These are phyloP conservation scores for Mycosphaerella sp. DNA, from an alignment of 2,329 filamentous ascomycete species.

Conservation along the genomic window DNA sequence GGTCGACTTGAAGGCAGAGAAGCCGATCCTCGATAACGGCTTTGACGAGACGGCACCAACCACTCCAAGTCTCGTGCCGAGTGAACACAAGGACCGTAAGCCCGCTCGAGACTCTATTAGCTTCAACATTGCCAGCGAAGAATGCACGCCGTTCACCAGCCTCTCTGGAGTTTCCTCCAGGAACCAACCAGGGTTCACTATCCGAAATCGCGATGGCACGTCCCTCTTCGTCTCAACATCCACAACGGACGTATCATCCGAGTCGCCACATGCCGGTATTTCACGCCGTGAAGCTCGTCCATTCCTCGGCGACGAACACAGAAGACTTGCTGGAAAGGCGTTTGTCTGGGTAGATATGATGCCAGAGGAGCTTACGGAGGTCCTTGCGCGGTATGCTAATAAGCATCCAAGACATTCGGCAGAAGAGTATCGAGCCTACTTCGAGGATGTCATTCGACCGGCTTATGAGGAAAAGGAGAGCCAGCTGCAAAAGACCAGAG, in stretches of 20 bases:
- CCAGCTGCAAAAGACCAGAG: conserved; percentile 2
- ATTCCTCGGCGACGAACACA: conserved; percentile 18
- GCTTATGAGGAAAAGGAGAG: conserved; percentile 15
- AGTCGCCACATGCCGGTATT: background rate
- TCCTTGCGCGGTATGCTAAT: conserved; percentile 17
- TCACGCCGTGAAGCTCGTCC: background rate
- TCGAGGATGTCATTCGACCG: conserved; percentile 21
- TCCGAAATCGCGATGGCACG: conserved; percentile 9
- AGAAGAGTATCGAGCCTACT: conserved; percentile 22
- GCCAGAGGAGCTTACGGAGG: conserved; percentile 10
- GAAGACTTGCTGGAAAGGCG: conserved; percentile 17
- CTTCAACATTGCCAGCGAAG: background rate
- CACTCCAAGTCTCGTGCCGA: background rate
- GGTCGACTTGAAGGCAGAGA: conserved; percentile 6
- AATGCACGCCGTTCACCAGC: background rate
- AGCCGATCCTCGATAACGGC: background rate
- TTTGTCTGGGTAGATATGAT: conserved; percentile 21
- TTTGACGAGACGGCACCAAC: background rate
- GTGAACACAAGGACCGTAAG: background rate
- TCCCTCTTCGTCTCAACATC: conserved; percentile 3
- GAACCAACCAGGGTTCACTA: conserved; percentile 7
- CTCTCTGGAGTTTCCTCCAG: background rate
- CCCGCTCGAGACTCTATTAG: conserved; percentile 2
- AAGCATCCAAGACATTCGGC: conserved; percentile 14
- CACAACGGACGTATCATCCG: background rate